Percentiles rank a stretch among this genome's conserved stretches.
Conservation (phyloP, 768 basidiomycete species). For the Holtermannia corniformis region DNA sequence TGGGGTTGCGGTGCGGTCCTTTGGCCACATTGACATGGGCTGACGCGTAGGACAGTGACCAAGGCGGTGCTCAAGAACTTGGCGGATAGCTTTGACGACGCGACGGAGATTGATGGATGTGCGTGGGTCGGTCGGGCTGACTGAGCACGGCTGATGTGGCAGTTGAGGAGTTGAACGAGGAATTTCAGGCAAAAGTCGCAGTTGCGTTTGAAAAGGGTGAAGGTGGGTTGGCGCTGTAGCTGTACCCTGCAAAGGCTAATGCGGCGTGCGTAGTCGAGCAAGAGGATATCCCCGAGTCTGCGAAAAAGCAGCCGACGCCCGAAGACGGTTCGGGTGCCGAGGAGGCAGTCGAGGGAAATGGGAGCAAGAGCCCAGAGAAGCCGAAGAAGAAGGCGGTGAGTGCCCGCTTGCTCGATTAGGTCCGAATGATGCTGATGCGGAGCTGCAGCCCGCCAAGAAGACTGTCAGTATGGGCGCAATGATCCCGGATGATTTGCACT, state of each 20-base stretch:
- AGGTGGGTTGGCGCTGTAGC: slow-evolving; percentile 21
- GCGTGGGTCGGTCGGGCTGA: slow-evolving; percentile 50
- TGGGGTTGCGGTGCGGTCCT: slow-evolving; percentile 60
- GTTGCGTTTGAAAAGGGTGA: slow-evolving; percentile 68
- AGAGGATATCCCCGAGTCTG: slow-evolving; percentile 55
- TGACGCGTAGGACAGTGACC: slow-evolving; percentile 42
- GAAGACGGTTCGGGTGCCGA: slow-evolving; percentile 13
- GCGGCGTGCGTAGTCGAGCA: slow-evolving; percentile 51
- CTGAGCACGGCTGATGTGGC: background rate
- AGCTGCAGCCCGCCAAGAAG: slow-evolving; percentile 4
- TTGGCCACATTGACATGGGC: background rate
- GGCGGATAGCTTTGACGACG: slow-evolving; percentile 52
- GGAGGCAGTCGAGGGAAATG: slow-evolving; percentile 3
- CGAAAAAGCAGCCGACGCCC: slow-evolving; percentile 22
- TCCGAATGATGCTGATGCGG: too few relatives aligned
- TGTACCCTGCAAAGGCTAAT: background rate
- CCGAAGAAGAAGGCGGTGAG: slow-evolving; percentile 49
- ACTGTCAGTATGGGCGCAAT: too few relatives aligned
- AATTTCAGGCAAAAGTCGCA: slow-evolving; percentile 61
- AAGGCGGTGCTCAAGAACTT: slow-evolving; percentile 59
- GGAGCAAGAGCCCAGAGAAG: slow-evolving; percentile 37
- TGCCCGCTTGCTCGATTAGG: slow-evolving; percentile 10
- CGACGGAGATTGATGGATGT: slow-evolving; percentile 73
- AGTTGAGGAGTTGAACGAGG: slow-evolving; percentile 41
- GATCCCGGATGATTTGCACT: slow-evolving; percentile 42